Evolutionary conservation across 2,329 filamentous ascomycete species (phyloP), one percentile per base, ranked within the genome.

Genomic region (Beauveria sp.): DNA sequence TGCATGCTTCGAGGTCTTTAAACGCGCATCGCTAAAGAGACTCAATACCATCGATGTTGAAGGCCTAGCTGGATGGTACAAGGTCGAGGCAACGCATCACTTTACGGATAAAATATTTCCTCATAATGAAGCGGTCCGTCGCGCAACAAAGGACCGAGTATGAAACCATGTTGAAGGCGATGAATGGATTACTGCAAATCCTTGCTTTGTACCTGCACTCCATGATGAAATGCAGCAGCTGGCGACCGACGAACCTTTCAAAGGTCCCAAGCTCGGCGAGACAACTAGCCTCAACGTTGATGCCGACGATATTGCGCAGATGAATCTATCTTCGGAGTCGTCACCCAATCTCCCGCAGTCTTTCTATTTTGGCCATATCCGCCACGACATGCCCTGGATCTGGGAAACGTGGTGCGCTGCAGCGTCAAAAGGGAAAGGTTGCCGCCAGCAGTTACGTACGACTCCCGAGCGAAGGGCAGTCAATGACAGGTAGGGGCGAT

Each of bases 1-100:
- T 0, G 63, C 68, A 0, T 72, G 70, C 49, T 58, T 72, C 1
- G 70, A 72, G 53, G 56, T 72, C 1, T 72, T 67, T 51, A 70
- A 69, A 38, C 55, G 69, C n/a, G 70, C 65, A 0, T 68, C 64
- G 1, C 26, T 67, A 3, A 22, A 40, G 6, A 63, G 66, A 2
- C 53, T 58, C 26, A 61, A 65, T 0, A 50, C 24, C 0, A 55
- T 72, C 2, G 69, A 69, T 30, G 10, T 70, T 0, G 50, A 65
- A 1, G 64, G 64, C 1, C 43, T 72, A 10, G 60, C 57, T 2
- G 40, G 63, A 3, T 63, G 64, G 59, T 60, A 58, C 58, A 45
- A 34, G 2, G 40, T 55, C 14, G 60, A 54, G 43, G 24, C 45
- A 6, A 51, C 57, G 5, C 26, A 46, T 45, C 60, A 57, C 12